Evolutionary conservation across 768 basidiomycete species (phyloP).

Genomic region (Boletus edulis): DNA sequence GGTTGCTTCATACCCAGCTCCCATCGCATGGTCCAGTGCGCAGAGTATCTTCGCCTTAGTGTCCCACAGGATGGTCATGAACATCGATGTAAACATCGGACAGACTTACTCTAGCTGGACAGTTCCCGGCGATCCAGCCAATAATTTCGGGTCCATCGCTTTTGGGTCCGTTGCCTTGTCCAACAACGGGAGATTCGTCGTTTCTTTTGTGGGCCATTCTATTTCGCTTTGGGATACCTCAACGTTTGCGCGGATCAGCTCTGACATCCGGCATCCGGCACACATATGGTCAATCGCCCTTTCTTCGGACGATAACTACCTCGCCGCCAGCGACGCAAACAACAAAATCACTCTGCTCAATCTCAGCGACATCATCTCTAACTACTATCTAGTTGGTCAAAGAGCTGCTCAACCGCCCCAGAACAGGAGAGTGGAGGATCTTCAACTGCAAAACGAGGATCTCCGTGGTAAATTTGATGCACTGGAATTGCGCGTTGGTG

Average conservation of each 20-base stretch:
- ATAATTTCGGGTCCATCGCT: not conserved
- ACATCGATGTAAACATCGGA: not conserved
- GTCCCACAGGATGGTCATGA: not conserved
- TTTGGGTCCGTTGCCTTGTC: not conserved
- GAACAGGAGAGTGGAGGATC: no score
- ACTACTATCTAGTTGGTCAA: not conserved
- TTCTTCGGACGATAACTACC: not conserved
- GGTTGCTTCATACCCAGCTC: not conserved
- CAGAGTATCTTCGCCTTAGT: not conserved
- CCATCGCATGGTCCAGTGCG: not conserved
- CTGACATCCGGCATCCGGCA: not conserved
- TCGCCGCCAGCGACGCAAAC: not conserved
- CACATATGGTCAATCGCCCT: not conserved
- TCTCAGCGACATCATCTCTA: not conserved
- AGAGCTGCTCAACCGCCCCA: no score
- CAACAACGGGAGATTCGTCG: not conserved
- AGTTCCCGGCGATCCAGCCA: not conserved
- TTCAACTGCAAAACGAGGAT: not conserved
- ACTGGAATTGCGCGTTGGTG: not conserved
- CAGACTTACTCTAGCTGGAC: not conserved
- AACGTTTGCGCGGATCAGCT: not conserved
- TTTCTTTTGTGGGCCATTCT: not conserved
- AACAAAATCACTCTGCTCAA: not conserved
- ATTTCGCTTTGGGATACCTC: constrained; percentile 1
- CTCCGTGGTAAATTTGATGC: no score